These are phyloP conservation scores for Corylus americana DNA, from an alignment of 306 rosid genomes.

Conservation along the genomic window DNA sequence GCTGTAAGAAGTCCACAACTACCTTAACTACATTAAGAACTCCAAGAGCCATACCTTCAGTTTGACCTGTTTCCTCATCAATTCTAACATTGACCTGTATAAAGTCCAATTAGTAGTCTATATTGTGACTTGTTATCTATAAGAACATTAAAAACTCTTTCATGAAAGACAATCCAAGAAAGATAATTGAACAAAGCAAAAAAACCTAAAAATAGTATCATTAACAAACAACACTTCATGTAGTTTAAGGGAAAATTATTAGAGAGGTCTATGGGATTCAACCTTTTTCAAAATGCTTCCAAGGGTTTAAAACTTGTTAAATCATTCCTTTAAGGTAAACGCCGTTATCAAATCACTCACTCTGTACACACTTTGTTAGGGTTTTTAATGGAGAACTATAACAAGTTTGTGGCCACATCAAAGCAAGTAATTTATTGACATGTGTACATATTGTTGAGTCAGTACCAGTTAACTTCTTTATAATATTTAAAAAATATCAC, in stretches of 20 bases:
- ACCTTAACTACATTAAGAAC: conserved; percentile 10
- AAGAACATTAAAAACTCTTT: background rate
- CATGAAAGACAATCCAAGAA: background rate
- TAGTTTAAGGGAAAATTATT: background rate
- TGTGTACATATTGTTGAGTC: too few relatives aligned
- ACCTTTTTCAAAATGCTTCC: too few relatives aligned
- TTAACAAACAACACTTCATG: background rate
- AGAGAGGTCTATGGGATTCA: too few relatives aligned
- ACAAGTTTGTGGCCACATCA: too few relatives aligned
- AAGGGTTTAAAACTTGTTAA: too few relatives aligned
- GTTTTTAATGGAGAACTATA: too few relatives aligned
- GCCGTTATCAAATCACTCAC: too few relatives aligned
- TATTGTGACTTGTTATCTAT: background rate
- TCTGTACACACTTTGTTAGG: too few relatives aligned
- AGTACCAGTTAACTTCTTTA: too few relatives aligned
- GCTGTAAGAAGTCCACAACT: background rate
- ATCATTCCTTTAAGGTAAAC: too few relatives aligned
- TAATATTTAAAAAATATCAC: too few relatives aligned
- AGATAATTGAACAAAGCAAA: background rate
- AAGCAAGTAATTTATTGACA: too few relatives aligned
- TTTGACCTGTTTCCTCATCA: conserved; percentile 33
- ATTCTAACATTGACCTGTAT: conserved; percentile 51
- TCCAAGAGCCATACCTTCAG: conserved; percentile 42
- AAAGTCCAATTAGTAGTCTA: conserved; percentile 25
- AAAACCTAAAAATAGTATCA: background rate